Evolutionary conservation across 2,329 filamentous ascomycete genomes (phyloP).

Genomic region (Coniochaeta ligniaria): DNA sequence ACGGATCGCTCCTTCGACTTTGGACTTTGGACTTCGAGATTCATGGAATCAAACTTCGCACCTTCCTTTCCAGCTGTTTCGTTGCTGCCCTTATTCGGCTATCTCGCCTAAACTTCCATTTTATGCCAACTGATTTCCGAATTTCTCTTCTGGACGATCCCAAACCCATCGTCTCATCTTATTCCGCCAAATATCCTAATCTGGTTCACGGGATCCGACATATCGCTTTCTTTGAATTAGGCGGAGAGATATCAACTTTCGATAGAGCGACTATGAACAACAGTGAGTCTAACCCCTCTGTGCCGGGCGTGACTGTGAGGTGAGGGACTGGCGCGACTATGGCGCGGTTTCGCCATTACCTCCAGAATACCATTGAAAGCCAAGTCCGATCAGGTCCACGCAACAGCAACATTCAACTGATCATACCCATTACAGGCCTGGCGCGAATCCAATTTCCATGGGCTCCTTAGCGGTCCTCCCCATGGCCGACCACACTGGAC

Average conservation of each 20-base stretch:
- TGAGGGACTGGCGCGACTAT: not conserved
- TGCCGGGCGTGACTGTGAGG: not conserved
- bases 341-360: not conserved
- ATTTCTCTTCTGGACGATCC: not conserved
- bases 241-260: not conserved
- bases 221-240: not conserved
- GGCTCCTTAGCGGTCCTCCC: constrained; percentile 1
- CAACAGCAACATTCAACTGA: not conserved
- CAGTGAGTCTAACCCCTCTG: not conserved
- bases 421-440: not conserved
- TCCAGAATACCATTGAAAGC: not conserved
- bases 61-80: not conserved
- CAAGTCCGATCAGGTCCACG: not conserved
- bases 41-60: not conserved
- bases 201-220: not conserved
- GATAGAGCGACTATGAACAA: not conserved
- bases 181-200: not conserved
- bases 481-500: not conserved
- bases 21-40: too few species aligned
- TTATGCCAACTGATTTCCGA: not conserved
- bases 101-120: not conserved
- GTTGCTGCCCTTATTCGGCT: not conserved
- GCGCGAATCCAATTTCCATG: not conserved
- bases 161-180: not conserved
- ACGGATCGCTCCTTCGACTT: not conserved